phyloP scores from a whole-genome alignment of 83 land plant genomes.

The Thuja plicata region DNA sequence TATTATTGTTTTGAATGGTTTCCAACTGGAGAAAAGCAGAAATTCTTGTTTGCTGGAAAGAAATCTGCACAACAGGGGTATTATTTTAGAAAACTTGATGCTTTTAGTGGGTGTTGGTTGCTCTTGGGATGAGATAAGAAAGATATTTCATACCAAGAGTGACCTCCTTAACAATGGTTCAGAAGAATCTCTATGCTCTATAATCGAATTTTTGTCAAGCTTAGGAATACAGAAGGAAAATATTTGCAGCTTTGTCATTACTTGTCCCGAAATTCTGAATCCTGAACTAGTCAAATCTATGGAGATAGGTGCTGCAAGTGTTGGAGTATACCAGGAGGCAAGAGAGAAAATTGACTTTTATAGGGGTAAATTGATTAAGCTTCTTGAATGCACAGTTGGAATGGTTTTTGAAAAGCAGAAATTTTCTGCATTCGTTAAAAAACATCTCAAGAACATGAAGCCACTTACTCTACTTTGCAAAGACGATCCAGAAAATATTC shows the following conservation, averaged over 20 bases:
- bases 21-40: conserved; percentile 29
- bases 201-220: conserved; percentile 37
- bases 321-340: neutral
- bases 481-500: too few species aligned
- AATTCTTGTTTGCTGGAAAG: conserved; percentile 28
- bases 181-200: conserved; percentile 20
- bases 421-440: neutral
- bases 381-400: neutral
- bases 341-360: neutral
- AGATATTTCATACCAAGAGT: conserved; percentile 26
- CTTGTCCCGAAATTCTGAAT: conserved; percentile 31
- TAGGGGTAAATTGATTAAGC: neutral
- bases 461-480: too few species aligned
- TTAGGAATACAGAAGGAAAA: conserved; percentile 33
- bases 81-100: conserved; percentile 24
- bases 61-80: conserved; percentile 26
- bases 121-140: conserved; percentile 21
- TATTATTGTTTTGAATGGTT: conserved; percentile 21
- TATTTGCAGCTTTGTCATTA: conserved; percentile 25
- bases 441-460: neutral
- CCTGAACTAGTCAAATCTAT: conserved; percentile 17
- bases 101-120: conserved; percentile 32
- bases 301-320: neutral
- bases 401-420: neutral
- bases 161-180: conserved; percentile 38